Base-by-base conservation (phyloP, 108 stramenopile genomes). In the Chaetoceros muelleri region DNA sequence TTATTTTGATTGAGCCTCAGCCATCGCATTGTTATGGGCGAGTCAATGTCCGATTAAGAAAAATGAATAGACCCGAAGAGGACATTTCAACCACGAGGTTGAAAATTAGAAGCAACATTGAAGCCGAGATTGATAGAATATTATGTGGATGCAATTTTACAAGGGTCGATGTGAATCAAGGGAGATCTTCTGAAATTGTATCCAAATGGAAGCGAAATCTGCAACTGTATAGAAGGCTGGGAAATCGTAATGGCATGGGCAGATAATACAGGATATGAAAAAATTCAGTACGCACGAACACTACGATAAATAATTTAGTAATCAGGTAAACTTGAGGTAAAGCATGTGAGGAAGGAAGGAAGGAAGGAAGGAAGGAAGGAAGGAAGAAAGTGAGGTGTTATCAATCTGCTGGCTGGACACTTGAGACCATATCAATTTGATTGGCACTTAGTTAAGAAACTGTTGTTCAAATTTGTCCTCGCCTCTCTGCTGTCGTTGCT, bases 1-100 rank as follows among this genome's bases (percentile, higher is more conserved):
- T 63, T 57, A n/a, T 79, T 27, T 52, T 79, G 57, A 55, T 79
- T 30, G 77, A 79, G 53, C 77, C 77, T 0, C 77, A 79, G 44
- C 72, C 69, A 30, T 71, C 70, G 3, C 24, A 57, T 24, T 72
- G 73, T 48, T 79, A 79, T 62, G 57, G 78, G 13, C 75, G 66
- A 24, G 74, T 68, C 25, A 79, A 68, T 22, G 45, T 29, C 21
- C 60, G 78, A n/a, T 54, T 79, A 2, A 62, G 78, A 22, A 75
- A 66, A 46, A 65, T 79, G 67, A 63, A 63, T 20, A 51, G 71
- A n/a, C 71, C 73, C 7, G 78, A 75, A 52, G 25, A 75, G 0
- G 72, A 74, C 49, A 70, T 78, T 24, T 50, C 73, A 27, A 57
- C 49, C 16, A 16, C 26, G 20, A 54, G 71, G 13, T 59, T 79